These are phyloP conservation scores for Podospora anserina DNA, from an alignment of 495 filamentous ascomycete species.

Conservation along the genomic window DNA sequence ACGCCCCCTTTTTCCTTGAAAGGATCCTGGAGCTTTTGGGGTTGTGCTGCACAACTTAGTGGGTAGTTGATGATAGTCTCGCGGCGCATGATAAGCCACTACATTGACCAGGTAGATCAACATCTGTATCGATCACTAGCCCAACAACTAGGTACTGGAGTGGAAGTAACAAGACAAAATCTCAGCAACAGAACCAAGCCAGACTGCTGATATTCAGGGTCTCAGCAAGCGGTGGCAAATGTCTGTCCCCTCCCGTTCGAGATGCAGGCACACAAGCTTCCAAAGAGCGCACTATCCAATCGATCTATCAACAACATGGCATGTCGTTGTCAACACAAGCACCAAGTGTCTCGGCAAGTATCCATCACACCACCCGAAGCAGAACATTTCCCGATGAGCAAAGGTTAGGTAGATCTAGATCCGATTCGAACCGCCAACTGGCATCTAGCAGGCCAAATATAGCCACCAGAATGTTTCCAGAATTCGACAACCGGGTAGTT, in stretches of 20 bases:
- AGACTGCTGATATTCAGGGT: background rate
- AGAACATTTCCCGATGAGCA: background rate
- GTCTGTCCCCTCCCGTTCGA: background rate
- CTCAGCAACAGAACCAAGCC: too few relatives aligned
- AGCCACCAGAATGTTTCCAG: background rate
- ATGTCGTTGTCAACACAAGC: background rate
- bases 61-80: too few relatives aligned
- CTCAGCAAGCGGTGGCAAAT: background rate
- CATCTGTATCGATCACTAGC: too few relatives aligned
- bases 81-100: too few relatives aligned
- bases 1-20: too few relatives aligned
- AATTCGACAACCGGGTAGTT: background rate
- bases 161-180: too few relatives aligned
- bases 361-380: background rate
- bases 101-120: too few relatives aligned
- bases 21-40: too few relatives aligned
- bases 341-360: background rate
- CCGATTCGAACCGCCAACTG: background rate
- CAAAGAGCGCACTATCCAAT: background rate
- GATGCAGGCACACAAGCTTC: background rate
- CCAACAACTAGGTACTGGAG: too few relatives aligned
- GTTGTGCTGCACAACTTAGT: too few relatives aligned
- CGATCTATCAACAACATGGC: background rate
- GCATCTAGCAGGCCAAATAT: background rate
- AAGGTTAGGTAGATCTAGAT: background rate